Base-by-base conservation (phyloP, 2,329 filamentous ascomycete genomes). In the Biscogniauxia sp. region DNA sequence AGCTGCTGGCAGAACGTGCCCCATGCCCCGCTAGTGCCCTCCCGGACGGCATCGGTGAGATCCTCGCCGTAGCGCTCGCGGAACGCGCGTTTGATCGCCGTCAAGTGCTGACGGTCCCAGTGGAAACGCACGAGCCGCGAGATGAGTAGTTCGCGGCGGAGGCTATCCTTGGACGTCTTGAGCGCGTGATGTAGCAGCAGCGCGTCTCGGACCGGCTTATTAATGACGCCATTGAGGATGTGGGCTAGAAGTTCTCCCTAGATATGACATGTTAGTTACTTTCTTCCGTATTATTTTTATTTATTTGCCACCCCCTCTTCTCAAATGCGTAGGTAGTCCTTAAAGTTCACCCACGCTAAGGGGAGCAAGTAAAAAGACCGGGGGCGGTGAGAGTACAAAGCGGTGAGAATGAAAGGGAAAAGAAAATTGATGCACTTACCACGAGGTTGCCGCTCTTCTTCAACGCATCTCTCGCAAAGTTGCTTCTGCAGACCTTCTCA, bases 161-260 rank as follows among this genome's bases (percentile, higher is more conserved):
- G 81, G 57, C 84, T 77, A 71, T 94, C 91, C 64, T 85, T 85
- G 3, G 89, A 88, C 53, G 89, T 85, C 20, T 88, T 89, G 66
- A 98, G 87, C 1, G 95, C 94, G 78, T 98, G 95, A 75, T 96
- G 88, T 1, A 99, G 82, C 2, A 98, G 87, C 45, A 97, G 84
- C 2, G 94, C 92, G 75, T 98, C 95, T 58, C 95, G 91, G 64
- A 96, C 92, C 5, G 95, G 93, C 61, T 91, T 91, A 79, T 98
- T 98, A 79, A 98, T 96, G 60, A 96, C 88, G 70, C 95, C 95
- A 77, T 98, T 97, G 71, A 99, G 88, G 68, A 98, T 92, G 76
- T 98, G 95, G 0, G 93, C 92, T 45, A 98, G 87, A 20, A 96
- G 88, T 79, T 99, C 95, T 65, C 95, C 95, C 93, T 97, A 62